These are phyloP conservation scores for Grosmannia serpens DNA, from an alignment of 2,329 filamentous ascomycete genomes.

Conservation along the genomic window DNA sequence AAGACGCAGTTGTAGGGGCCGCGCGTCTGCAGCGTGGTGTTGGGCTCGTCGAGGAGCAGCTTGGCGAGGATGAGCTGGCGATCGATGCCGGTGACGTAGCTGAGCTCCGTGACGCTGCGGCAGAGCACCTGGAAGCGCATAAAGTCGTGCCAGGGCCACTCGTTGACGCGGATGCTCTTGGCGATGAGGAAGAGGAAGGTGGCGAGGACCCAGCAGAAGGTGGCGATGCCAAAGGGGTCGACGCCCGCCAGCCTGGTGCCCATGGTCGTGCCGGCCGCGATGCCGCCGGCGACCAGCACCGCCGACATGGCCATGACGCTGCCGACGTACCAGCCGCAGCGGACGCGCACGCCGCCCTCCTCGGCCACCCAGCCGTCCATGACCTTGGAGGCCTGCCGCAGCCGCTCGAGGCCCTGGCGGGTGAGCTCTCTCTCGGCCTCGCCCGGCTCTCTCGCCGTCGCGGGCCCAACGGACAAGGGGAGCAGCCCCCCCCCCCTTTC, in stretches of 20 bases:
- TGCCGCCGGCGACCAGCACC: constrained; percentile 14
- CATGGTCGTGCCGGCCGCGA: constrained; percentile 17
- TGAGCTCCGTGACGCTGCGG: constrained; percentile 16
- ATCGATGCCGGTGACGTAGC: constrained; percentile 14
- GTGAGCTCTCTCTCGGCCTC: background rate
- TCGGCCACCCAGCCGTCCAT: constrained; percentile 4
- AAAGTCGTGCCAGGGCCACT: constrained; percentile 22
- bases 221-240: constrained; percentile 20
- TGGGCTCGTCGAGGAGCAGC: constrained; percentile 2
- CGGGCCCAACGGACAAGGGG: too few species aligned
- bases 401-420: background rate
- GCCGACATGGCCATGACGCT: constrained; percentile 1
- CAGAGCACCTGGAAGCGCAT: constrained; percentile 17
- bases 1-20: constrained; percentile 7
- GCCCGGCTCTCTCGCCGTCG: background rate
- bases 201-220: constrained; percentile 17
- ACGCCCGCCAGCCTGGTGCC: constrained; percentile 16
- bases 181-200: constrained; percentile 17
- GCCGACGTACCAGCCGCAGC: constrained; percentile 5
- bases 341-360: constrained; percentile 3
- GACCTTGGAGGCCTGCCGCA: background rate
- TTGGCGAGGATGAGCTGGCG: constrained; percentile 4
- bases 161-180: constrained; percentile 17
- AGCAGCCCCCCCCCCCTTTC: background rate
- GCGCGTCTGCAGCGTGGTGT: background rate